Evolutionary conservation across 1,284 basidiomycete genomes (phyloP).

Genomic region (Cystobasidium sp.): DNA sequence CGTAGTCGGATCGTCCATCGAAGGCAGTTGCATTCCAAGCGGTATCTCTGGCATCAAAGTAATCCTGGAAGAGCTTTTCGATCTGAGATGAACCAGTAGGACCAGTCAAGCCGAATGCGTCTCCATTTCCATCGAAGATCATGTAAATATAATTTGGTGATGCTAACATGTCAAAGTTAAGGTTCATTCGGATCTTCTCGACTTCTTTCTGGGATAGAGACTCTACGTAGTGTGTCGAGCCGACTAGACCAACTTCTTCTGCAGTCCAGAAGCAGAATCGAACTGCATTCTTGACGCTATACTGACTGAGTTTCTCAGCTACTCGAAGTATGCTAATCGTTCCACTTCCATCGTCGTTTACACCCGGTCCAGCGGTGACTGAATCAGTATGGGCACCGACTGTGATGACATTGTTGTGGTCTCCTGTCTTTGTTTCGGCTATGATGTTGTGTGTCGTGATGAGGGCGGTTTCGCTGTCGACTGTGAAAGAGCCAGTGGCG

Average conservation of each 20-base stretch:
- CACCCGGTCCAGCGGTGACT: slow-evolving; percentile 28
- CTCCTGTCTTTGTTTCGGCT: slow-evolving; percentile 23
- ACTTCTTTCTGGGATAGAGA: slow-evolving; percentile 22
- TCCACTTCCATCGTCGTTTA: slow-evolving; percentile 36
- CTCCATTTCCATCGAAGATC: slow-evolving; percentile 30
- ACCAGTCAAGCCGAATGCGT: slow-evolving; percentile 28
- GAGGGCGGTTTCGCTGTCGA: slow-evolving; percentile 13
- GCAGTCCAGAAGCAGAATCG: slow-evolving; percentile 39
- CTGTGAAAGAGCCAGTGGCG: slow-evolving; percentile 4
- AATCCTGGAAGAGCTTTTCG: slow-evolving; percentile 24
- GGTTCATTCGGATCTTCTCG: slow-evolving; percentile 32
- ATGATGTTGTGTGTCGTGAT: slow-evolving; percentile 27
- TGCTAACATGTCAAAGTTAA: slow-evolving; percentile 38
- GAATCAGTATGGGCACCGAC: slow-evolving; percentile 32
- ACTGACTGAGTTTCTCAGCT: slow-evolving; percentile 12
- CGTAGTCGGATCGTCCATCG: slow-evolving; percentile 36
- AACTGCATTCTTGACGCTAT: slow-evolving; percentile 21
- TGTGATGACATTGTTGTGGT: slow-evolving; percentile 28
- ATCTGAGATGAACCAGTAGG: slow-evolving; percentile 27
- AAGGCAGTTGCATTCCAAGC: slow-evolving; percentile 23
- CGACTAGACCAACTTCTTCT: slow-evolving; percentile 24
- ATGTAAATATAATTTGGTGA: slow-evolving; percentile 28
- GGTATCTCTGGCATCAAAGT: slow-evolving; percentile 1
- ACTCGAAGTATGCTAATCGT: slow-evolving; percentile 20
- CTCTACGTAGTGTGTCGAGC: slow-evolving; percentile 20